Percentiles rank a stretch among this genome's conserved stretches.
phyloP scores from a whole-genome alignment of 257 asterid genomes.

The Ballota nigra region DNA sequence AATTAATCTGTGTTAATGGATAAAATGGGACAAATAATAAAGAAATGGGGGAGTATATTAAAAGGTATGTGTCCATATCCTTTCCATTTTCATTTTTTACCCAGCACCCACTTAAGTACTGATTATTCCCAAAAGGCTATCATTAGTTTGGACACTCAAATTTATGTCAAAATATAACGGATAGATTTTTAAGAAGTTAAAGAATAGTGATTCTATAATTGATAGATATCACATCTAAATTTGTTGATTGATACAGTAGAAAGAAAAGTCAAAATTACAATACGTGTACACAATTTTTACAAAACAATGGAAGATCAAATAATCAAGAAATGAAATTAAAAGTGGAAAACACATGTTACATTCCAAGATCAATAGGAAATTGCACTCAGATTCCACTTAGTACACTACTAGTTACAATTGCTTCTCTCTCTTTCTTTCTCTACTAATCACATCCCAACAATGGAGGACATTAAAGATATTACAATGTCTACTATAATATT shows the following conservation, averaged over 20 bases:
- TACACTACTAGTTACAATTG: neutral
- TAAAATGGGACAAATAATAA: too few species aligned
- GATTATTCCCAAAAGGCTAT: too few species aligned
- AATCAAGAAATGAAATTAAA: conserved; percentile 20
- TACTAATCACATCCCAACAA: too few species aligned
- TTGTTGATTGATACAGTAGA: too few species aligned
- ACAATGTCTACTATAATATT: neutral
- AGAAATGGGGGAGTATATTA: too few species aligned
- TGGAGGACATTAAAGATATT: neutral
- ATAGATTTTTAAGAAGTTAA: neutral
- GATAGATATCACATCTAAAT: neutral
- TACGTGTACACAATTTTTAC: conserved; percentile 7
- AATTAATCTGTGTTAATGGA: too few species aligned
- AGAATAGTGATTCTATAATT: neutral
- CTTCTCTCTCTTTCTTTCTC: neutral
- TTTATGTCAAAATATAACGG: too few species aligned
- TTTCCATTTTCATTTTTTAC: too few species aligned
- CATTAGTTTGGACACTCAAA: too few species aligned
- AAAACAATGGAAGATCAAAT: conserved; percentile 5
- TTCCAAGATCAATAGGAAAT: neutral
- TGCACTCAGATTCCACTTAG: neutral
- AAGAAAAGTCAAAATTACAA: neutral
- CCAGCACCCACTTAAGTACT: too few species aligned
- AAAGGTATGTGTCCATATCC: too few species aligned
- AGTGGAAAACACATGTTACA: neutral